Evolutionary conservation across 129 eudicot species (phyloP).

Genomic region (Helichrysum umbraculigerum): DNA sequence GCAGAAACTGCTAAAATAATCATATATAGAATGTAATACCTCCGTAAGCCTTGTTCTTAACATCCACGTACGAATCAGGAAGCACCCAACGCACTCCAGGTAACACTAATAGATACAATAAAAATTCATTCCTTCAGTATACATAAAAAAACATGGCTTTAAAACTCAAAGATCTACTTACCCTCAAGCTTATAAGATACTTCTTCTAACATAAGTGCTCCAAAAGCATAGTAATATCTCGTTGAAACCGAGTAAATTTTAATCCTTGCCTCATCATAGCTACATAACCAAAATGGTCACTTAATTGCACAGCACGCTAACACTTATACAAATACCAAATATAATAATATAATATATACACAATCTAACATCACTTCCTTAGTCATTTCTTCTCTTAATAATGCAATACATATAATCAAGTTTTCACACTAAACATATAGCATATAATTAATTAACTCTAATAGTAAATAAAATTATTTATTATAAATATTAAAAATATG

Average conservation of each 20-base stretch:
- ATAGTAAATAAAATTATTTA: neutral
- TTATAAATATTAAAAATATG: neutral
- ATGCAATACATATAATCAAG: neutral
- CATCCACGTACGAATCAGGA: constrained; percentile 96
- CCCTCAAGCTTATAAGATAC: constrained; percentile 81
- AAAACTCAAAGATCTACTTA: neutral
- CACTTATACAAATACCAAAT: neutral
- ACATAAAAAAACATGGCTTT: neutral
- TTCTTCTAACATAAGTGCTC: constrained; percentile 92
- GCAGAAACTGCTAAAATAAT: neutral
- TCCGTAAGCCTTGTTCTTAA: constrained; percentile 87
- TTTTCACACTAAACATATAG: neutral
- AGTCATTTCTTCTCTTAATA: neutral
- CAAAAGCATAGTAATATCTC: constrained; percentile 85
- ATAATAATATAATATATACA: neutral
- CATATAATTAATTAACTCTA: neutral
- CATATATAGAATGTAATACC: constrained; percentile 44
- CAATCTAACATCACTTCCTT: neutral
- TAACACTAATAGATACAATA: constrained; percentile 41
- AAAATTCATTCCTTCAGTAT: neutral
- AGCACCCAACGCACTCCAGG: constrained; percentile 92
- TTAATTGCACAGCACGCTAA: too few species aligned
- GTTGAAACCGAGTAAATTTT: constrained; percentile 94
- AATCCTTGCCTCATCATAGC: constrained; percentile 91
- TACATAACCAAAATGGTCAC: constrained; percentile 15